These are phyloP conservation scores for Candolleomyces efflorescens DNA, from an alignment of 768 basidiomycete species.

Conservation along the genomic window DNA sequence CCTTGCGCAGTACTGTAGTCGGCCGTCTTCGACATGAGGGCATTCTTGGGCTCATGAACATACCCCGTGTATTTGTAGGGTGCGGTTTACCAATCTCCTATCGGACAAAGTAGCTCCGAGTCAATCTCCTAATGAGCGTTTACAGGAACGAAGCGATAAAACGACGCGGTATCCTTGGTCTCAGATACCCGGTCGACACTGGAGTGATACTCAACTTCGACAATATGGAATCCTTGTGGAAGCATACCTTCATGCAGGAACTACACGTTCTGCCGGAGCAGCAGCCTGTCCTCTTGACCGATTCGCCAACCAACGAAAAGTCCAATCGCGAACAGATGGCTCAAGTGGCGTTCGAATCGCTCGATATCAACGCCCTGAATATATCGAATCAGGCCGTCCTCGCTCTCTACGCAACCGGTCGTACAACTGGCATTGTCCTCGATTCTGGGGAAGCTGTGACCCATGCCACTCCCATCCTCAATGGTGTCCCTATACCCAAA, in stretches of 20 bases:
- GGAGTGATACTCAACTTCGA: conserved; percentile 1
- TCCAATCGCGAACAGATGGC: conserved; percentile 60
- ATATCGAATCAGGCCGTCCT: conserved; percentile 78
- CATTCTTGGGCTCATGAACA: too few species aligned
- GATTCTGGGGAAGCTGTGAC: conserved; percentile 90
- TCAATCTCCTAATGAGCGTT: not conserved
- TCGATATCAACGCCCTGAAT: conserved; percentile 83
- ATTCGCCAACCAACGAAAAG: conserved; percentile 74
- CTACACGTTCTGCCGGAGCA: conserved; percentile 79
- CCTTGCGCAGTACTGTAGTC: too few species aligned
- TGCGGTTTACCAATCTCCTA: too few species aligned
- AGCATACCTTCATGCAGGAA: conserved; percentile 40
- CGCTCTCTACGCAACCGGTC: conserved; percentile 79
- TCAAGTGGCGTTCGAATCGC: conserved; percentile 86
- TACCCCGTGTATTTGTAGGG: too few species aligned
- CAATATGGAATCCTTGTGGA: conserved; percentile 1
- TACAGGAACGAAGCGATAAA: conserved; percentile 81
- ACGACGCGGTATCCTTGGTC: conserved; percentile 81
- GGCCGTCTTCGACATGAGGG: too few species aligned
- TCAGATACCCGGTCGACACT: conserved; percentile 61
- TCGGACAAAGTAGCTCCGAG: conserved; percentile 10
- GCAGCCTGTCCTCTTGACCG: conserved; percentile 78
- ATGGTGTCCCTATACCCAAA: conserved; percentile 77
- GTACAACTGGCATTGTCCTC: conserved; percentile 82
- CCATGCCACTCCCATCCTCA: conserved; percentile 87